phyloP scores from a whole-genome alignment of 2,329 filamentous ascomycete genomes.

The Geosmithia morbida region DNA sequence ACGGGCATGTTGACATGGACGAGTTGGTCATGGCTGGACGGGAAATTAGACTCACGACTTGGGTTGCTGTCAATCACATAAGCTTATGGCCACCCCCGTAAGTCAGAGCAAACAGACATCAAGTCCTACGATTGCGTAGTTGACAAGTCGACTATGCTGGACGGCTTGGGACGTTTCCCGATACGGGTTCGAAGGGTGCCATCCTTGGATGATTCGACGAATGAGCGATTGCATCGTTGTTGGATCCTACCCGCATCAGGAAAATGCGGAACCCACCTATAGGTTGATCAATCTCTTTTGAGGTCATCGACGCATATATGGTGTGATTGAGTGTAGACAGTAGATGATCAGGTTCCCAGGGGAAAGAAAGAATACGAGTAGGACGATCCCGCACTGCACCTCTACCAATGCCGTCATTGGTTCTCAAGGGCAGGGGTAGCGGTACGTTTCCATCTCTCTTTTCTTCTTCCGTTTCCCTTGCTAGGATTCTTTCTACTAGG shows the following conservation, averaged over 20 bases:
- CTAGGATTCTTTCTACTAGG: no score
- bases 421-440: no score
- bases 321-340: background rate
- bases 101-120: background rate
- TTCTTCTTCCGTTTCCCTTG: no score
- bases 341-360: background rate
- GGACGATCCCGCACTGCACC: no score
- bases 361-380: background rate
- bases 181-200: background rate
- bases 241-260: background rate
- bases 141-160: no score
- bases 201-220: background rate
- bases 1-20: background rate
- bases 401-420: no score
- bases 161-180: no score
- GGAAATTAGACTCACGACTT: background rate
- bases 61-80: background rate
- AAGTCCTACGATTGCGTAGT: no score
- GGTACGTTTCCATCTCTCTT: no score
- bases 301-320: background rate
- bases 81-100: background rate
- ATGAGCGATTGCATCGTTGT: background rate
- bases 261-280: background rate
- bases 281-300: background rate
- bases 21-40: background rate